These are phyloP conservation scores for Aspergillus candidus DNA, from an alignment of 2,329 filamentous ascomycete species.

Conservation along the genomic window DNA sequence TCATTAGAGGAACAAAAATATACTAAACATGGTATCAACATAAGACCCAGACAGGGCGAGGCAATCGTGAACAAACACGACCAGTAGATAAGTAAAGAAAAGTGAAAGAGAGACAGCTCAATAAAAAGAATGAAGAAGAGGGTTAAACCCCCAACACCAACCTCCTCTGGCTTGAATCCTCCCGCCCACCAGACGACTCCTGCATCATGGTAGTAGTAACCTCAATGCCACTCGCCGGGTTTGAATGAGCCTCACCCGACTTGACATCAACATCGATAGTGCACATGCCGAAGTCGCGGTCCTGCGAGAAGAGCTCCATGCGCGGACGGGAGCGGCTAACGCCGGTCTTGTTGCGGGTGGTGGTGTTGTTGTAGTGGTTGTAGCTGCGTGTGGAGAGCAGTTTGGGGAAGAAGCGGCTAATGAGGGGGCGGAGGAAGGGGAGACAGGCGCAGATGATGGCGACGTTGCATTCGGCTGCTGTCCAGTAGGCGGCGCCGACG, in stretches of 20 bases:
- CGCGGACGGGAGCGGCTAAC: constrained; percentile 11
- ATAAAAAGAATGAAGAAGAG: no score
- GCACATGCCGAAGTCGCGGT: constrained; percentile 25
- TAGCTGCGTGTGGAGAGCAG: constrained; percentile 25
- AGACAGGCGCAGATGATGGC: constrained; percentile 39
- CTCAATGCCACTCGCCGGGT: constrained; percentile 21
- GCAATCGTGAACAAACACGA: no score
- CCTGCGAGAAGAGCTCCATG: constrained; percentile 14
- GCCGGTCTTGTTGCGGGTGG: constrained; percentile 5
- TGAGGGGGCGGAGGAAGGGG: constrained; percentile 34
- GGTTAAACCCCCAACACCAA: constrained; percentile 9
- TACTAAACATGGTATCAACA: no score
- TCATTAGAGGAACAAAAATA: no score
- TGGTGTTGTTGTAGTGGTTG: constrained; percentile 18
- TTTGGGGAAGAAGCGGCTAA: constrained; percentile 35
- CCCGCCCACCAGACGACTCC: constrained; percentile 14
- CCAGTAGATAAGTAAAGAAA: no score
- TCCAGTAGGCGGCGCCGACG: constrained; percentile 40
- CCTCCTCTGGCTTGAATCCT: constrained; percentile 18
- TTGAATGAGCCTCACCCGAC: constrained; percentile 10
- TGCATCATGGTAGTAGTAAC: constrained; percentile 29
- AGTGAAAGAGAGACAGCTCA: no score
- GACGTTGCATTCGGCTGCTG: constrained; percentile 38
- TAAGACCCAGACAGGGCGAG: no score
- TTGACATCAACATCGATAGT: constrained; percentile 25